These are phyloP conservation scores for Penicillium occitanis DNA, from an alignment of 2,329 filamentous ascomycete genomes.

Conservation along the genomic window DNA sequence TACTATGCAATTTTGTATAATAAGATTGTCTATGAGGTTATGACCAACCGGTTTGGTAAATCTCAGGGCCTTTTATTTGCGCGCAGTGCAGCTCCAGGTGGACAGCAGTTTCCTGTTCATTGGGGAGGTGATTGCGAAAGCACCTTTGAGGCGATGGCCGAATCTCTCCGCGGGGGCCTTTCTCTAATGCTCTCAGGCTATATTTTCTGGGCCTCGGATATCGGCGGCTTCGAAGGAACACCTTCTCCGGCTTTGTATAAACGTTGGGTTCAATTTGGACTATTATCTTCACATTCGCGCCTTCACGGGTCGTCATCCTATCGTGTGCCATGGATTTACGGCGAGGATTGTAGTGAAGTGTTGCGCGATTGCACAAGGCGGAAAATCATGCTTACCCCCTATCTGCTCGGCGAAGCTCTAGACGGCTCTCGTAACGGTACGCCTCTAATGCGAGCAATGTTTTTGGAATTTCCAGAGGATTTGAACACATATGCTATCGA, in stretches of 20 bases:
- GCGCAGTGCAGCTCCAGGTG: constrained; percentile 65
- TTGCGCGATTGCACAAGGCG: constrained; percentile 54
- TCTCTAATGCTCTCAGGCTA: constrained; percentile 64
- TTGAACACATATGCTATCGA: constrained; percentile 66
- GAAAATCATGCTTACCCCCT: constrained; percentile 60
- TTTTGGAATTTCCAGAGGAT: constrained; percentile 70
- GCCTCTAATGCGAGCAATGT: constrained; percentile 64
- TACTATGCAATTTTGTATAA: constrained; percentile 73
- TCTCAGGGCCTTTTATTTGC: constrained; percentile 66
- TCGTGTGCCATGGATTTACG: constrained; percentile 73
- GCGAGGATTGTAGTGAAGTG: constrained; percentile 61
- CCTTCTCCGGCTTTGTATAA: constrained; percentile 71
- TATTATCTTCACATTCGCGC: constrained; percentile 68
- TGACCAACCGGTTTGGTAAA: constrained; percentile 55
- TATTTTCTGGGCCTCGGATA: constrained; percentile 69
- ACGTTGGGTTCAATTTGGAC: constrained; percentile 74
- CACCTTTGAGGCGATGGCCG: constrained; percentile 70
- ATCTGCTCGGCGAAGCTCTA: constrained; percentile 55
- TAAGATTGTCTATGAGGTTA: constrained; percentile 65
- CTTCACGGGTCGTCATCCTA: constrained; percentile 69
- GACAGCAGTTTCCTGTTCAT: constrained; percentile 66
- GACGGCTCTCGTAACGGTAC: constrained; percentile 55
- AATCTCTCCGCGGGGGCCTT: constrained; percentile 66
- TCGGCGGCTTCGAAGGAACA: constrained; percentile 69
- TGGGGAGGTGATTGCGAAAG: constrained; percentile 77